These are phyloP conservation scores for Colletotrichum godetiae DNA, from an alignment of 2,329 filamentous ascomycete species.

Conservation along the genomic window DNA sequence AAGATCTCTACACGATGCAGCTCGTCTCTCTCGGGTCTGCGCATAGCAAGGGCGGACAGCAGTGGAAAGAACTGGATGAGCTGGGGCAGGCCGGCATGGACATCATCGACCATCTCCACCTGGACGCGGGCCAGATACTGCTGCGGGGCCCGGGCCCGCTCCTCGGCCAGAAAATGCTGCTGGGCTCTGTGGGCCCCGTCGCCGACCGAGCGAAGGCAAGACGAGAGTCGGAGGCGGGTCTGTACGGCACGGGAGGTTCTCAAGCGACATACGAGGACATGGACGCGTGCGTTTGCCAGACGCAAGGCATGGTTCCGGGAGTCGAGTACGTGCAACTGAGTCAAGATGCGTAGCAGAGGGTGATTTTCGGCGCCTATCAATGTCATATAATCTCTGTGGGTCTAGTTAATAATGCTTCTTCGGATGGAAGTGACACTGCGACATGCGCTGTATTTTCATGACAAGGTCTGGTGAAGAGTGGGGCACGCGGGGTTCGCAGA, in stretches of 20 bases:
- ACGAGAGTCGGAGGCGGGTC: not conserved
- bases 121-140: not conserved
- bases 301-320: not conserved
- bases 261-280: not conserved
- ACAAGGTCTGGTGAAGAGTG: not conserved
- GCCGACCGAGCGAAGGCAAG: not conserved
- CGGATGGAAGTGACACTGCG: not conserved
- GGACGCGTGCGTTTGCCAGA: not conserved
- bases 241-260: not conserved
- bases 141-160: not conserved
- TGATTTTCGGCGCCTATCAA: not conserved
- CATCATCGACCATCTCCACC: constrained; percentile 3
- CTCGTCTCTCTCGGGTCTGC: not conserved
- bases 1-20: not conserved
- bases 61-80: not conserved
- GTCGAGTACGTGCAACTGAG: not conserved
- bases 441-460: not conserved
- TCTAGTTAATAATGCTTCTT: not conserved
- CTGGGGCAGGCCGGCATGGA: constrained; percentile 1
- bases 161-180: not conserved
- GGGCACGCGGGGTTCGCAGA: not conserved
- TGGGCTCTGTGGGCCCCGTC: not conserved
- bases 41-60: not conserved
- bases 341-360: not conserved
- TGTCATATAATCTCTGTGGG: no score